These are phyloP conservation scores for Sarocladium oryzae DNA, from an alignment of 2,329 filamentous ascomycete species.

Conservation along the genomic window DNA sequence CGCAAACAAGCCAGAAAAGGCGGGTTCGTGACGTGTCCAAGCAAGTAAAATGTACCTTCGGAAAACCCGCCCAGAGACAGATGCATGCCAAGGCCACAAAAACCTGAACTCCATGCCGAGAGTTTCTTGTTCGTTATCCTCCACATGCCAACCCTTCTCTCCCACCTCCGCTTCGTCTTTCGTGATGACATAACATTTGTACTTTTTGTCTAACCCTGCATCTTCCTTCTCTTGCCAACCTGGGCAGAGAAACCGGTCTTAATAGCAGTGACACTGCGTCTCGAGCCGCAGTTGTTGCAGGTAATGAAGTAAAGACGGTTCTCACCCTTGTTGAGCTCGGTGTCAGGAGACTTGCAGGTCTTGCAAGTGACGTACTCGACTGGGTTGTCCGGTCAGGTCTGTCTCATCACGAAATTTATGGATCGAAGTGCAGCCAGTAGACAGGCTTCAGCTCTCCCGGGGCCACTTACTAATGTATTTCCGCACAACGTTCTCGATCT, in stretches of 20 bases:
- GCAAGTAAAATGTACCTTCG: background rate
- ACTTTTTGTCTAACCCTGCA: slow-evolving; percentile 59
- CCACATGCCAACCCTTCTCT: background rate
- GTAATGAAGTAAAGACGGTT: slow-evolving; percentile 99
- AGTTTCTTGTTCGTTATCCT: background rate
- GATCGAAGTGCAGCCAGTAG: background rate
- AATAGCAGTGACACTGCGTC: slow-evolving; percentile 92
- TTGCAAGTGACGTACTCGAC: slow-evolving; percentile 99
- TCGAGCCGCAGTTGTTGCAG: slow-evolving; percentile 74
- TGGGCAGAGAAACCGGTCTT: slow-evolving; percentile 99
- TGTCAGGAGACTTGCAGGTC: slow-evolving; percentile 91
- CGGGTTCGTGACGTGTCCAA: background rate
- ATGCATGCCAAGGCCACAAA: slow-evolving; percentile 3
- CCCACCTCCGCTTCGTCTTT: background rate
- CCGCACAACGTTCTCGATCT: slow-evolving; percentile 94
- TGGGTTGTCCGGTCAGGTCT: slow-evolving; percentile 29
- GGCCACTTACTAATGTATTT: slow-evolving; percentile 83
- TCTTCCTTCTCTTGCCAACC: slow-evolving; percentile 97
- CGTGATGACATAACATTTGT: background rate
- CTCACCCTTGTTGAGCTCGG: slow-evolving; percentile 96
- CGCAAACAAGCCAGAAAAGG: background rate
- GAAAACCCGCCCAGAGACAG: background rate
- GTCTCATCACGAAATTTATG: background rate
- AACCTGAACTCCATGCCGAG: slow-evolving; percentile 5
- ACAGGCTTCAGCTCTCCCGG: background rate